phyloP scores from a whole-genome alignment of 2,329 filamentous ascomycete genomes.

The Exutisphaerella laricina region DNA sequence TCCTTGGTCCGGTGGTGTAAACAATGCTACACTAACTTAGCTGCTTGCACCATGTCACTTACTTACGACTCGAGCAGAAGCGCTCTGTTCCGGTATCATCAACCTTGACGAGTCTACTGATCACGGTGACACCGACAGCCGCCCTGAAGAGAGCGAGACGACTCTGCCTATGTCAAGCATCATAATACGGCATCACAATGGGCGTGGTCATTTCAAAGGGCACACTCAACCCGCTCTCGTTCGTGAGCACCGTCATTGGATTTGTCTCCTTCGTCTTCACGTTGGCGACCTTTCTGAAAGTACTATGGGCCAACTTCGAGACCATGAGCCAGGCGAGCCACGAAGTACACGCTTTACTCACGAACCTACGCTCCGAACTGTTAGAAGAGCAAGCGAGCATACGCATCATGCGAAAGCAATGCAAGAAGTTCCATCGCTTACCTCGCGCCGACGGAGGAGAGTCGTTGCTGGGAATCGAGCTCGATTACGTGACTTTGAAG shows the following conservation, averaged over 20 bases:
- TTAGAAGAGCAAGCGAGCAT: conserved; percentile 38
- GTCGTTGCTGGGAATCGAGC: conserved; percentile 20
- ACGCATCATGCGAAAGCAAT: conserved; percentile 24
- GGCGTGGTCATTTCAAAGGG: conserved; percentile 30
- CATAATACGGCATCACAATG: conserved; percentile 18
- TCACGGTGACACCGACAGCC: too few species aligned
- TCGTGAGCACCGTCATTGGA: conserved; percentile 36
- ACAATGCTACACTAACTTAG: too few species aligned
- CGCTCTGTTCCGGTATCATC: too few species aligned
- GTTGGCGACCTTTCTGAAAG: conserved; percentile 38
- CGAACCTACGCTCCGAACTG: conserved; percentile 38
- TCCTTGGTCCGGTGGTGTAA: too few species aligned
- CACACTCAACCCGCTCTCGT: conserved; percentile 32
- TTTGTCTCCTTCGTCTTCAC: conserved; percentile 43
- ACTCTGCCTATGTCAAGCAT: not conserved
- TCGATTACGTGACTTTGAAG: conserved; percentile 34
- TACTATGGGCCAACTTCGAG: conserved; percentile 39
- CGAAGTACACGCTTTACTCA: conserved; percentile 38
- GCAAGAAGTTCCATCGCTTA: conserved; percentile 13
- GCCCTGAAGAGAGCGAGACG: not conserved
- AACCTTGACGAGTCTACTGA: too few species aligned
- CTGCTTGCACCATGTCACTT: too few species aligned
- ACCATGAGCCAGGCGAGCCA: conserved; percentile 35
- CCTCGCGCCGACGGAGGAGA: conserved; percentile 19
- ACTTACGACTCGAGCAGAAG: too few species aligned